Conservation (phyloP, 192 early-diverging fungal genomes). For the Coemansia brasiliensis region DNA sequence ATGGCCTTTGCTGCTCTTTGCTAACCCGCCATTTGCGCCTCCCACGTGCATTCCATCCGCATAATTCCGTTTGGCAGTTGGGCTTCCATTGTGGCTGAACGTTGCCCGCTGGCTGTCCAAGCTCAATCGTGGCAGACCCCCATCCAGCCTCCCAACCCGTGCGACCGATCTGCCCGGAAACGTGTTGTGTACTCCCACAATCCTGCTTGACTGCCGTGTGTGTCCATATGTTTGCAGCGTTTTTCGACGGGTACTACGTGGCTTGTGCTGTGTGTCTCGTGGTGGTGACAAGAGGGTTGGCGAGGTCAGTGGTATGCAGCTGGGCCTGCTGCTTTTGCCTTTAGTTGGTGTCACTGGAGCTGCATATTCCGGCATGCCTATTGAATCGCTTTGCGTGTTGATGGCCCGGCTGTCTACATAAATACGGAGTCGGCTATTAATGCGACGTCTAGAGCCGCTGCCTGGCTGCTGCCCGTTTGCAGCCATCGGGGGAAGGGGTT, state of each 20-base stretch:
- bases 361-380: not conserved
- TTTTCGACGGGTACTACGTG: not conserved
- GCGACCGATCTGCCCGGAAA: slow-evolving; percentile 1
- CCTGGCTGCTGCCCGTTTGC: slow-evolving; percentile 8
- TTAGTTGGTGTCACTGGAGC: not conserved
- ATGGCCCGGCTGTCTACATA: not conserved
- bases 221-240: slow-evolving; percentile 1
- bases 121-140: slow-evolving; percentile 26
- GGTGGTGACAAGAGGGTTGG: slow-evolving; percentile 22
- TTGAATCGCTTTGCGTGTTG: not conserved
- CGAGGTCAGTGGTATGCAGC: slow-evolving; percentile 20
- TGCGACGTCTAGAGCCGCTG: not conserved
- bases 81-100: slow-evolving; percentile 19
- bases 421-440: not conserved
- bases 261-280: slow-evolving; percentile 1
- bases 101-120: slow-evolving; percentile 41
- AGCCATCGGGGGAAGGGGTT: not conserved
- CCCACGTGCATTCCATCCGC: slow-evolving; percentile 5
- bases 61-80: slow-evolving; percentile 3
- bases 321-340: not conserved
- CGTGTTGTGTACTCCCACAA: not conserved
- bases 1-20: slow-evolving; percentile 34
- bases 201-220: slow-evolving; percentile 1
- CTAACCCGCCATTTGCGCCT: slow-evolving; percentile 1
- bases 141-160: slow-evolving; percentile 4